Percentiles rank a stretch among this genome's conserved stretches.
These are phyloP conservation scores for Plasmodium coatneyi DNA, from an alignment of 169 alveolate genomes.

Conservation along the genomic window DNA sequence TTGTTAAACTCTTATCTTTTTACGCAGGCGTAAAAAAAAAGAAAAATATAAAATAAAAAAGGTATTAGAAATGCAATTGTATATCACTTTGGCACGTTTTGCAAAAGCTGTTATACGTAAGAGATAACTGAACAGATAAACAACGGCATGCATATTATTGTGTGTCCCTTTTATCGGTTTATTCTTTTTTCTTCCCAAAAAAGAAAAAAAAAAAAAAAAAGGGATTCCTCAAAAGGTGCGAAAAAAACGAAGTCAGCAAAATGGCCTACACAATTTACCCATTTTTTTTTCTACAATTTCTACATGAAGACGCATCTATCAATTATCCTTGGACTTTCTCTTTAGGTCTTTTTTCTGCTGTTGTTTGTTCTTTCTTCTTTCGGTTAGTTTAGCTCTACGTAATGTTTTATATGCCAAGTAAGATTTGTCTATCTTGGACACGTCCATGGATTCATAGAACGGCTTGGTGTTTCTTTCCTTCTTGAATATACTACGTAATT, in stretches of 20 bases:
- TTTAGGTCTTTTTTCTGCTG: conserved; percentile 51
- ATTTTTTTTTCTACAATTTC: neutral
- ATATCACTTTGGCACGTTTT: neutral
- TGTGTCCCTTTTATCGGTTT: neutral
- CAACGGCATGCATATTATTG: neutral
- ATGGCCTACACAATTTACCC: too few species aligned
- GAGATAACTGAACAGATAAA: neutral
- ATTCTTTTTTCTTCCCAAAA: neutral
- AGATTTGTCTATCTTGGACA: conserved; percentile 40
- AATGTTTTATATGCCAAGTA: conserved; percentile 58
- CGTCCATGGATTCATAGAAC: conserved; percentile 47
- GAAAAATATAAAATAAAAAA: conserved; percentile 3
- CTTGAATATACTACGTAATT: conserved; percentile 48
- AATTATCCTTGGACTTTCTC: conserved; percentile 31
- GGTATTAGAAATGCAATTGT: neutral
- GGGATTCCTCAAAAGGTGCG: too few species aligned
- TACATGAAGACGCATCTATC: neutral
- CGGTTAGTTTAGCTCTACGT: conserved; percentile 49
- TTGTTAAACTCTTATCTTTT: neutral
- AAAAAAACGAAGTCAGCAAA: too few species aligned
- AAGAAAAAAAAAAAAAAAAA: too few species aligned
- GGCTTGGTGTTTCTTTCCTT: conserved; percentile 31
- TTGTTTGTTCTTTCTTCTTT: conserved; percentile 59
- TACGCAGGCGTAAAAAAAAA: neutral
- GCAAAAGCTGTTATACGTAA: neutral